Base-by-base conservation (phyloP, 352 stramenopile species). In the Pythium scleroteichum region DNA sequence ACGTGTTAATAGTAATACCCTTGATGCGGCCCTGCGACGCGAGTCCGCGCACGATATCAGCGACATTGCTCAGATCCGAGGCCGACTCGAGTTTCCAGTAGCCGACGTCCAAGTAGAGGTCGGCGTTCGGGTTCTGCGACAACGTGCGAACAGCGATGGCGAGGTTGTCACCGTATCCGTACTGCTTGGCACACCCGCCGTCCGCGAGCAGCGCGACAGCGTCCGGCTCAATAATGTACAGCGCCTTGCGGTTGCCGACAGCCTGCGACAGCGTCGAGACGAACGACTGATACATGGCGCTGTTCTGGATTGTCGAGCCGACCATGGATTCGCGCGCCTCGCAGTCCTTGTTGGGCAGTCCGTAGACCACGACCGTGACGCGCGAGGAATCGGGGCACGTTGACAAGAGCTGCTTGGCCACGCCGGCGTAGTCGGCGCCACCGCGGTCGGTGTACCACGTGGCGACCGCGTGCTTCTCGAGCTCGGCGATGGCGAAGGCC, bases 291-390 rank as follows among this genome's bases (percentile, higher is more conserved):
- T 92, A 92, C 47, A 75, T 59, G 0, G 53, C 69, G 0, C 71
- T 68, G 45, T 68, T 85, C 26, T 62, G 63, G 44, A 86, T 73
- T 17, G 24, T 35, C 8, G 45, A 68, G 22, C 71, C 71, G 7
- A 47, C 65, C 2, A 64, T 73, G 20, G 82, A 91, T n/a, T 73
- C 73, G 0, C 65, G 60, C 12, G 67, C 71, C 14, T 68, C 59
- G 54, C 83, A 93, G 60, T 93, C 83, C 64, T 93, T 93, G 61
- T 81, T 79, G 29, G 83, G 83, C 26, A 93, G 62, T 12, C 77
- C 83, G 55, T 93, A 90, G 3, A 93, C 79, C 14, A 85, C 73
- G 29, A 91, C 68, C 3, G 42, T 82, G 41, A 89, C 60, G 9
- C 78, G 72, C 26, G 72, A 70, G 38, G 73, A 71, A 33, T 71